Evolutionary conservation across 2,329 filamentous ascomycete species (phyloP), one percentile per base, ranked within the genome.

Genomic region (Anthostomella pinea): DNA sequence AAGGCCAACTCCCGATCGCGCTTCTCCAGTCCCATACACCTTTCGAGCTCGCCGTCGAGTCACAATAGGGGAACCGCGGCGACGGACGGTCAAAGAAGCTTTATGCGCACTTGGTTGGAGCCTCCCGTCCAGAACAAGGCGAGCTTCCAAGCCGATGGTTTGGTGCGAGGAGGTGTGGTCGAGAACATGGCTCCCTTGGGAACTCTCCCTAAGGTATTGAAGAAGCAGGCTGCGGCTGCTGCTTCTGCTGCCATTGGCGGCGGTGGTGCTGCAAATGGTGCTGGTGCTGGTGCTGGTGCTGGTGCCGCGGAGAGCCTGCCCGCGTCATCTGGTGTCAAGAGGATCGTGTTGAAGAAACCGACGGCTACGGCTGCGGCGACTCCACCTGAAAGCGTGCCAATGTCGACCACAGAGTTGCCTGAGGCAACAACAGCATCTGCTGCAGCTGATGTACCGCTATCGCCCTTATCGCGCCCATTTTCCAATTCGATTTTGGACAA

Each of bases 151-250:
- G 87, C 95, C 58, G 79, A 75, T 39, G 85, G 85, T 28, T 74
- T 93, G 50, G 70, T 83, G 53, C 74, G 83, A 31, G 79, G 81
- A 60, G 86, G 86, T 46, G 85, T 94, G 13, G 70, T 94, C 40
- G 83, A 87, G 62, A 83, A 83, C 53, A 95, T 95, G 89, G 82
- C 81, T 35, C 83, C 89, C 17, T 67, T 95, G 38, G 89, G 89
- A 25, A 75, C 81, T 36, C 71, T 81, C 50, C 89, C 89, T 9
- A 79, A 77, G 63, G 73, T 79, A 57, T 69, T 81, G 48, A 79
- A 80, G 65, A 71, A 66, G 54, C 58, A 57, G 37, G 60, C 51
- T 38, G 49, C 53, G 31, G 56, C 49, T 39, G 49, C 62, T 23
- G 70, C n/a, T n/a, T n/a, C n/a, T n/a, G n/a, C n/a, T n/a, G n/a